Conservation (phyloP, 192 early-diverging fungal genomes). For the Backusella tarrabulga region DNA sequence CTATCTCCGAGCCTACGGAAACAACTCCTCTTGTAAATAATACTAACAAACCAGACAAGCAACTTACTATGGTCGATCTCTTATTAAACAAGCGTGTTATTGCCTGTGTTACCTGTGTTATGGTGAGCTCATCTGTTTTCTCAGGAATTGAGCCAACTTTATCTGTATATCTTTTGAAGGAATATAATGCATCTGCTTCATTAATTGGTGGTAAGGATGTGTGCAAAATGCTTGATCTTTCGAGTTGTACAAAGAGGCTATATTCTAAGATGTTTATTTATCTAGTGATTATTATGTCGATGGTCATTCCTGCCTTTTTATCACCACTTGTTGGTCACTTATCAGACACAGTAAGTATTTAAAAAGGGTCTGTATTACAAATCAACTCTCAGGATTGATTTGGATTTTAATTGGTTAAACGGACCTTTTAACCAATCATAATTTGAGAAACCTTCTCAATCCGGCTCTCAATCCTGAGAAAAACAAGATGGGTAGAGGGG, state of each 20-base stretch:
- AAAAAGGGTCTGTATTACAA: neutral
- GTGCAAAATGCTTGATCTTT: neutral
- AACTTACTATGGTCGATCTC: slow-evolving; percentile 42
- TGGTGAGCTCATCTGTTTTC: slow-evolving; percentile 50
- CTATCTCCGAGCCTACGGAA: neutral
- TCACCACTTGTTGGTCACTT: slow-evolving; percentile 56
- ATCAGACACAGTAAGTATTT: slow-evolving; percentile 34
- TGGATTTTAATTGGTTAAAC: neutral
- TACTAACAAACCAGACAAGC: neutral
- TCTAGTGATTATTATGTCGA: slow-evolving; percentile 58
- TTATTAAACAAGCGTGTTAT: slow-evolving; percentile 45
- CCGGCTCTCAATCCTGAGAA: too few relatives aligned
- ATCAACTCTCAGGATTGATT: neutral
- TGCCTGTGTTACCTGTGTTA: slow-evolving; percentile 40
- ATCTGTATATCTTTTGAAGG: slow-evolving; percentile 46
- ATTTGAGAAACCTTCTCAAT: neutral
- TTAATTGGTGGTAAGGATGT: slow-evolving; percentile 38
- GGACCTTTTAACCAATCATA: neutral
- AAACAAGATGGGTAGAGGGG: neutral
- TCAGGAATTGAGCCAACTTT: slow-evolving; percentile 57
- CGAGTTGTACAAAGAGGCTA: neutral
- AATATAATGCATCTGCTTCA: slow-evolving; percentile 37
- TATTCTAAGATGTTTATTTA: slow-evolving; percentile 5
- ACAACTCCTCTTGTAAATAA: slow-evolving; percentile 7
- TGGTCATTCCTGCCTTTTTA: slow-evolving; percentile 68